Evolutionary conservation across 192 early-diverging fungal species (phyloP), one percentile per base, ranked within the genome.

Genomic region (Pilobolus umbonatus): DNA sequence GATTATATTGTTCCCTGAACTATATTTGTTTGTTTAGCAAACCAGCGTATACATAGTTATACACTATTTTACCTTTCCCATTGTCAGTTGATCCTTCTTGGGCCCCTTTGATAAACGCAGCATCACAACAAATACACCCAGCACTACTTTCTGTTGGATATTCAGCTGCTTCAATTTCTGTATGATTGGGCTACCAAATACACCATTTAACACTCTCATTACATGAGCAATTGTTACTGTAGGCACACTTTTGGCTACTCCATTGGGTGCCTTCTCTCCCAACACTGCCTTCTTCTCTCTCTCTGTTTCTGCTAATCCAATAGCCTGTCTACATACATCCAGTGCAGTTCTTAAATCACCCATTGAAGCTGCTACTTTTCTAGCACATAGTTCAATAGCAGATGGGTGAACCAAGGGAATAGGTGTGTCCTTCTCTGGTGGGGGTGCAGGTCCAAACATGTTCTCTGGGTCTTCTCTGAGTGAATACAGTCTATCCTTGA

Each of bases 361-460:
- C 1, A 88, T 92, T 1, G 81, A 82, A 21, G 91, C 85, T 1
- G 85, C 88, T 0, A 93, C 85, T 75, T 96, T 98, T 36, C 93
- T 82, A 21, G 96, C 93, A 65, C 90, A 93, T 8, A 98, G 66
- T 65, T 97, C 95, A 24, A 98, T 80, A 5, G 95, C 96, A 12
- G 75, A 77, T 24, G 81, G 71, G 26, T 95, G 85, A 67, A 98
- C 93, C 56, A 97, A 69, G 3, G 83, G 73, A 2, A 42, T 52
- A 4, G 56, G 26, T 11, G 54, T 44, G 0, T 24, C 42, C 39
- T 45, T 45, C 30, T 39, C 50, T 14, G 49, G 29, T 38, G 44
- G 57, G 28, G 60, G 56, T 28, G 57, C 28, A 14, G 48, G 17
- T 32, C 53, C 57, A 47, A 36, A 46, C 2, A 55, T 52, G 7